A percentile compares a stretch with the other conserved stretches of the same genome.
These are phyloP conservation scores for Gautieria morchelliformis DNA, from an alignment of 768 basidiomycete genomes.

Conservation along the genomic window DNA sequence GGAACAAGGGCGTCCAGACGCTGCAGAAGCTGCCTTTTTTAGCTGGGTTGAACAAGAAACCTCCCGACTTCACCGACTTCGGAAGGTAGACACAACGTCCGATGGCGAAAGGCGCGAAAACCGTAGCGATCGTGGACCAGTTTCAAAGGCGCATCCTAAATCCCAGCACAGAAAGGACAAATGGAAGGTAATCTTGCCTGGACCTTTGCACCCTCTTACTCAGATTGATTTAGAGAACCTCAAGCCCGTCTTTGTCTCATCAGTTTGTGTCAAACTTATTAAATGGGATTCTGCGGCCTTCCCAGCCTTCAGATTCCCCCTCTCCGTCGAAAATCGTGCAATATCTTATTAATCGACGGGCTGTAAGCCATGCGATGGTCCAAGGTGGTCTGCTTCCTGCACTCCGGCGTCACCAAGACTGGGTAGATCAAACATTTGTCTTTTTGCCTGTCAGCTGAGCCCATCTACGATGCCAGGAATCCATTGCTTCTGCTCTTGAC, in stretches of 20 bases:
- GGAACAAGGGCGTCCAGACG: conserved; percentile 33
- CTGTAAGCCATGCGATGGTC: conserved; percentile 55
- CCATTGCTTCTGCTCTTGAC: conserved; percentile 41
- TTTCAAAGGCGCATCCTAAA: not conserved
- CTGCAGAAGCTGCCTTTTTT: conserved; percentile 51
- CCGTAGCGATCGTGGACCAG: not conserved
- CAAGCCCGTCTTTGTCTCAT: conserved; percentile 22
- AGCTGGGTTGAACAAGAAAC: conserved; percentile 37
- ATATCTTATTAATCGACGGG: conserved; percentile 45
- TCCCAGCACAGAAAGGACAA: conserved; percentile 20
- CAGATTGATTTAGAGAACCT: not conserved
- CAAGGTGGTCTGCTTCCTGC: conserved; percentile 46
- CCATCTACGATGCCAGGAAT: conserved; percentile 13
- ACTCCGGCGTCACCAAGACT: conserved; percentile 49
- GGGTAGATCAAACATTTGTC: conserved; percentile 34
- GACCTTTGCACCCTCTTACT: not conserved
- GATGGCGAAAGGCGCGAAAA: not conserved
- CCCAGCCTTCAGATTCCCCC: conserved; percentile 17
- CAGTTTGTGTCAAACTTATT: conserved; percentile 54
- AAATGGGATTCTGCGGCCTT: conserved; percentile 36
- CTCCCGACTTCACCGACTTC: not conserved
- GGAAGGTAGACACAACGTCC: not conserved
- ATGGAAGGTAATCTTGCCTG: conserved; percentile 7
- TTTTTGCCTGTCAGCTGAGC: not conserved
- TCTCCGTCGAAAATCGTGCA: conserved; percentile 51